Base-by-base conservation (phyloP, 2,329 filamentous ascomycete species). In the Xylaria hypoxylon region DNA sequence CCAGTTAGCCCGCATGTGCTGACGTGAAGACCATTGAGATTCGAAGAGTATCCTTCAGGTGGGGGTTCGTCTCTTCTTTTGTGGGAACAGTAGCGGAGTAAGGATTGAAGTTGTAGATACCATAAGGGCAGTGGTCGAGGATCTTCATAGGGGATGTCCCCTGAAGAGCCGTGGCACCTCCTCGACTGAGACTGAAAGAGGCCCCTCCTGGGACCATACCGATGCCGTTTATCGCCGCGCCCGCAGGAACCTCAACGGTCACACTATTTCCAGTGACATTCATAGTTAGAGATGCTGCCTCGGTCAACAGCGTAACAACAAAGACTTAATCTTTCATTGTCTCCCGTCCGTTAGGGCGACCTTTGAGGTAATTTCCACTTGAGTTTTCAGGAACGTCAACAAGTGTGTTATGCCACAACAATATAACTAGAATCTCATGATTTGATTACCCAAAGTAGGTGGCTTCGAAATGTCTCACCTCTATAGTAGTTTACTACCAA, bases 71-170 rank as follows among this genome's bases (percentile, higher is more conserved):
- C 80, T 10, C 70, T 17, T 68, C 26, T 15, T 77, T 73, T 0
- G 76, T 76, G 2, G 85, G 84, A 2, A 87, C 76, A 1, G 79
- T 83, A 15, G 85, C 85, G 0, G 86, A 84, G 67, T 84, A 87
- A 15, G 84, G 81, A 64, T 87, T 87, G 77, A 83, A 87, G 76
- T 87, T 87, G 78, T 86, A 86, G 55, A 86, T 78, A 3, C 85
- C 84, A 64, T 83, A 87, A 19, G 81, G 75, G 71, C 86, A 88
- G 17, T 76, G 76, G 47, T 83, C 76, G 1, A 79, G 77, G 42
- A 88, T 81, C 44, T 86, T 80, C 75, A 83, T 84, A n/a, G 82
- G 73, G 10, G 84, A 84, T 0, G 80, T 83, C 6, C 79, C 84
- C 13, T 79, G 79, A 4, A 87, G 67, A 3, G 86, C 78, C 0